These are phyloP conservation scores for Neurospora sp. DNA, from an alignment of 495 filamentous ascomycete species.

Conservation along the genomic window DNA sequence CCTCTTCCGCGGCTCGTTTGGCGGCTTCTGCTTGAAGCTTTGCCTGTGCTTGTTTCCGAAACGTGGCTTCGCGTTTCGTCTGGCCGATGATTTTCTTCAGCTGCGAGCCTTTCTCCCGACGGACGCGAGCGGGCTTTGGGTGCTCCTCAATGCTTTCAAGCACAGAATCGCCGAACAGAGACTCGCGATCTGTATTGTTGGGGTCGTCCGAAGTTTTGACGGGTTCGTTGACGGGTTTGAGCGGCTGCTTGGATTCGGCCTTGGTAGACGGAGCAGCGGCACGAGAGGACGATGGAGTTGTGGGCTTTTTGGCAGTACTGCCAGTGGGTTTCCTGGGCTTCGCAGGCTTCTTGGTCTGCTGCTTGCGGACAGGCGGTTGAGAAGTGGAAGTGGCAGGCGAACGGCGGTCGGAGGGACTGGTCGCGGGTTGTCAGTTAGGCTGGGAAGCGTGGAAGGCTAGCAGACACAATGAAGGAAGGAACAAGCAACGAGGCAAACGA, in stretches of 20 bases:
- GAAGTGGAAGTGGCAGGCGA: not conserved
- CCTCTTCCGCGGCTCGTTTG: not conserved
- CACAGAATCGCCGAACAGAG: not conserved
- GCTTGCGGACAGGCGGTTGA: not conserved
- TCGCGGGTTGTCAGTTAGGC: not conserved
- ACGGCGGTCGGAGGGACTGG: not conserved
- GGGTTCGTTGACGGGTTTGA: not conserved
- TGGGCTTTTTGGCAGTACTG: not conserved
- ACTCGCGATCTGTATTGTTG: not conserved
- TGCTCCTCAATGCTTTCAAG: not conserved
- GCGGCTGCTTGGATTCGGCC: not conserved
- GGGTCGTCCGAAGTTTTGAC: not conserved
- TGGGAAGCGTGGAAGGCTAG: not conserved
- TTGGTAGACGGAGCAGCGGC: not conserved
- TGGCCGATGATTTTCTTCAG: not conserved
- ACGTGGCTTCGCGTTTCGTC: not conserved
- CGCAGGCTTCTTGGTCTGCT: not conserved
- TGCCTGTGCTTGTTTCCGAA: not conserved
- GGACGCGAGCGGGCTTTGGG: not conserved
- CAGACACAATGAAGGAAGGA: not conserved
- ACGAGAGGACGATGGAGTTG: not conserved
- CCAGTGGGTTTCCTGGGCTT: not conserved
- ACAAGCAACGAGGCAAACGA: not conserved
- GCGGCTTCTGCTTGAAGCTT: not conserved
- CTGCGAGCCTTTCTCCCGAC: not conserved